Conservation (phyloP, 495 filamentous ascomycete species). For the Durotheca rogersii region DNA sequence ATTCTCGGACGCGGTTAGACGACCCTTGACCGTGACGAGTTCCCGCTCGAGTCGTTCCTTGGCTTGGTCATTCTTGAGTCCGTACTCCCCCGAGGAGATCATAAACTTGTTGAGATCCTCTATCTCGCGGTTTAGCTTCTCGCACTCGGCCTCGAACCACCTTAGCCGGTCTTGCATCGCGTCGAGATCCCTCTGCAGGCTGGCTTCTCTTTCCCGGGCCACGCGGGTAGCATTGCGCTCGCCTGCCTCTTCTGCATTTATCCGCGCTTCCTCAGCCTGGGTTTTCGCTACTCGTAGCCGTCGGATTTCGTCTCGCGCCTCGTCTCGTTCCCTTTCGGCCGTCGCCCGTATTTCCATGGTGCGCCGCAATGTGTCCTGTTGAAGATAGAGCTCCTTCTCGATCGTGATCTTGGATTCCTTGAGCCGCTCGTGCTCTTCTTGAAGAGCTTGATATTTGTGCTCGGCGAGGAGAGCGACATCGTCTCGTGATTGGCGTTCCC, state of each 20-base stretch:
- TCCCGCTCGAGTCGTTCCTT: conserved; percentile 92
- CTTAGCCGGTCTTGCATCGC: conserved; percentile 66
- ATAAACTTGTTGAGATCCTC: conserved; percentile 82
- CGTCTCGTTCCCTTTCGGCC: conserved; percentile 84
- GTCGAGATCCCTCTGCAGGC: conserved; percentile 75
- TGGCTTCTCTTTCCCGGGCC: conserved; percentile 79
- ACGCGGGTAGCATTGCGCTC: conserved; percentile 77
- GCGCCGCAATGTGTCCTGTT: conserved; percentile 89
- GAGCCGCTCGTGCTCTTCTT: conserved; percentile 81
- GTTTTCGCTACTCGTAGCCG: conserved; percentile 79
- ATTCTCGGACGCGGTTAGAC: conserved; percentile 90
- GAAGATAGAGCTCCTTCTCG: conserved; percentile 97
- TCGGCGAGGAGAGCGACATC: conserved; percentile 91
- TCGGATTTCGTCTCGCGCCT: conserved; percentile 81
- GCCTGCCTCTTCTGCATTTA: conserved; percentile 75
- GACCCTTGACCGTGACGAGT: conserved; percentile 87
- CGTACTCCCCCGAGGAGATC: conserved; percentile 83
- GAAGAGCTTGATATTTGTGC: conserved; percentile 77
- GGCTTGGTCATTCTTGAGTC: conserved; percentile 82
- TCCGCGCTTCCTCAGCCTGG: conserved; percentile 78
- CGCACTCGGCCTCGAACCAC: conserved; percentile 74
- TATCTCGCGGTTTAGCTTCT: conserved; percentile 69
- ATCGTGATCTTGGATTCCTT: conserved; percentile 96
- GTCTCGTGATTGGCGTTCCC: conserved; percentile 92
- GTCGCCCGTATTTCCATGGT: conserved; percentile 75